Conservation (phyloP, 352 stramenopile genomes). For the Phytophthora citrophthora region DNA sequence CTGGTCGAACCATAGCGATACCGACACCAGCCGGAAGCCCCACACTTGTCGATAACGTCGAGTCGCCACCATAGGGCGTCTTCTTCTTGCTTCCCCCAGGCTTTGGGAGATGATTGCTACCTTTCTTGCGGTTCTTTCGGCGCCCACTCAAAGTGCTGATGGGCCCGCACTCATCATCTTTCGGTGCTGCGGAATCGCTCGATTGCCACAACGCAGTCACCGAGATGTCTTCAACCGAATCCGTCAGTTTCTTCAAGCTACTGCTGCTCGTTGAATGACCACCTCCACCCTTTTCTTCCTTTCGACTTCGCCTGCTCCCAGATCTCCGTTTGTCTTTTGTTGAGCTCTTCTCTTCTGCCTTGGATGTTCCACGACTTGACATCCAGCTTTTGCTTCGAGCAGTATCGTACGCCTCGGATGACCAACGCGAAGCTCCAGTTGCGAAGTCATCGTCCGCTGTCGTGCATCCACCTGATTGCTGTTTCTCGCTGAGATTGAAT, state of each 20-base stretch:
- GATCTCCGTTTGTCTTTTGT: constrained; percentile 52
- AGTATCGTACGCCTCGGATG: constrained; percentile 38
- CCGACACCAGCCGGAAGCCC: constrained; percentile 24
- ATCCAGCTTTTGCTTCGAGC: constrained; percentile 47
- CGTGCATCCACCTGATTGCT: constrained; percentile 14
- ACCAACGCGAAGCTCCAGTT: constrained; percentile 21
- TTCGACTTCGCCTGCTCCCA: constrained; percentile 42
- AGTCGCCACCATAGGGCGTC: constrained; percentile 15
- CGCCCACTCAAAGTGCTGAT: constrained; percentile 34
- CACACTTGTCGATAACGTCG: constrained; percentile 17
- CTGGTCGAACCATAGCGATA: constrained; percentile 46
- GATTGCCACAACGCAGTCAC: constrained; percentile 23
- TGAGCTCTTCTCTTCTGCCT: constrained; percentile 53
- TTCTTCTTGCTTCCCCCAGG: constrained; percentile 46
- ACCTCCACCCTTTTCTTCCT: constrained; percentile 39
- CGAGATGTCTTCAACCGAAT: constrained; percentile 38
- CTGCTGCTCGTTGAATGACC: constrained; percentile 45
- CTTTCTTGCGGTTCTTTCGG: constrained; percentile 48
- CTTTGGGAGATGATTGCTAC: constrained; percentile 50
- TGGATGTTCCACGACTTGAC: constrained; percentile 45
- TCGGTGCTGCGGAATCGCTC: constrained; percentile 36
- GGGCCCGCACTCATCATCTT: constrained; percentile 45
- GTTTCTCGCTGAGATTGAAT: constrained; percentile 38
- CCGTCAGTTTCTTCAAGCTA: constrained; percentile 41
- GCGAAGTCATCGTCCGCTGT: constrained; percentile 25